Base-by-base conservation (phyloP, 345 rosid species). In the Brassica carinata region DNA sequence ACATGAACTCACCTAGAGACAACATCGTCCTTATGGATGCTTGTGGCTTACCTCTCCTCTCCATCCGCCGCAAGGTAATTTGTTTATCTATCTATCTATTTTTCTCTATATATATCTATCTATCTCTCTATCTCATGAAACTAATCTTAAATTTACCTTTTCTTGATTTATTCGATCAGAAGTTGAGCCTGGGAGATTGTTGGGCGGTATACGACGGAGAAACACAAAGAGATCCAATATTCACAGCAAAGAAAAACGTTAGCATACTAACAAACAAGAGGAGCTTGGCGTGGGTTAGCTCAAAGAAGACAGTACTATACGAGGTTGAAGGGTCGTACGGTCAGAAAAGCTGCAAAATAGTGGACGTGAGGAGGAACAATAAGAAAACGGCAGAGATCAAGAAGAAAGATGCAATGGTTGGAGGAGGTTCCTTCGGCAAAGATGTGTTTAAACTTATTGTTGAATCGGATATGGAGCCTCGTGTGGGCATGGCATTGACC, bases 11-110 rank as follows among this genome's bases (percentile, higher is more conserved):
- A n/a, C 57, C 75, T 43, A 86, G 75, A 5, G 90, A 87, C 10
- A 92, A 90, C 83, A 84, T 93, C 80, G 81, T 96, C 69, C 98
- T 96, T 80, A 96, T 96, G 99, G 98, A 90, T 43, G 94, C 94
- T 82, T 77, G 87, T 1, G 99, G 98, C 74, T 78, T 85, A 34
- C 94, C 99, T 29, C 98, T 96, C 77, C 94, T 91, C 87, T 93
- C 98, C 83, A 75, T 92, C 86, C 96, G 99, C 61, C 98, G 97
- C 74, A 96, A 90, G 99, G 98, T 94, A 0, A 0, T 31, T 5
- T 31, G 5, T 31, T 31, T 31, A 31, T 31, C 34, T 31, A 31
- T 31, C 34, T 31, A 31, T 31, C 34, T 31, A 31, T 4, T 31
- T 31, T 31, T 23, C 26, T 23, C 26, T 23, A 23, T 23, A 23